phyloP scores from a whole-genome alignment of 2,329 filamentous ascomycete species.

The Conoideocrella luteorostrata region DNA sequence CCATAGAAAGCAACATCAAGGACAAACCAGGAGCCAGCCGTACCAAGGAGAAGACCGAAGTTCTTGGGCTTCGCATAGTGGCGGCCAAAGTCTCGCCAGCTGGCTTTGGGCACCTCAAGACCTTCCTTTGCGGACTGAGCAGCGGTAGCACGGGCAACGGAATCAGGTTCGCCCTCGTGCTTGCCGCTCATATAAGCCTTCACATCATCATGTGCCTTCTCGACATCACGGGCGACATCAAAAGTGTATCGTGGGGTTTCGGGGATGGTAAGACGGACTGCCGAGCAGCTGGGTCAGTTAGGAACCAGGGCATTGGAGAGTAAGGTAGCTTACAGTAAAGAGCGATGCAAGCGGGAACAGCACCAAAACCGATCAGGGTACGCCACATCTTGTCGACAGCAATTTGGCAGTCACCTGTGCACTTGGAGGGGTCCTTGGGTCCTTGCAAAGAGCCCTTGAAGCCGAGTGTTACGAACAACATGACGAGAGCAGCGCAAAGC shows the following conservation, averaged over 20 bases:
- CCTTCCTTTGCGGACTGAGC: constrained; percentile 46
- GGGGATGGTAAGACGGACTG: constrained; percentile 67
- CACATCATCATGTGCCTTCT: constrained; percentile 66
- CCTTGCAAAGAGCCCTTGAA: constrained; percentile 58
- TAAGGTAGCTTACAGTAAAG: constrained; percentile 54
- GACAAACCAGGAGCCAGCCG: constrained; percentile 79
- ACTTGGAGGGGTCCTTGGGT: constrained; percentile 46
- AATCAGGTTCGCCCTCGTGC: constrained; percentile 57
- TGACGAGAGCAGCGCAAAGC: constrained; percentile 66
- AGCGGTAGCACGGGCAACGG: constrained; percentile 55
- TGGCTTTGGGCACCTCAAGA: constrained; percentile 62
- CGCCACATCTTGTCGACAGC: constrained; percentile 83
- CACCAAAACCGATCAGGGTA: constrained; percentile 72
- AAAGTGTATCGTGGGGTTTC: constrained; percentile 87
- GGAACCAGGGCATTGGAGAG: not conserved
- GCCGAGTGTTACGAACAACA: constrained; percentile 66
- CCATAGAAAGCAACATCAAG: constrained; percentile 59
- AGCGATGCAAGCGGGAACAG: constrained; percentile 71
- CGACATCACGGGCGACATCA: constrained; percentile 67
- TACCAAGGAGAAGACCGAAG: constrained; percentile 66
- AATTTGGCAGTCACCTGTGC: constrained; percentile 34
- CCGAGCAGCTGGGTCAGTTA: not conserved
- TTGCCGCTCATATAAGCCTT: constrained; percentile 67
- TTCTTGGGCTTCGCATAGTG: constrained; percentile 70
- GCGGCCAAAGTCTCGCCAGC: constrained; percentile 61